phyloP scores from a whole-genome alignment of 129 eudicot species.

The Flaveria ramosissima region DNA sequence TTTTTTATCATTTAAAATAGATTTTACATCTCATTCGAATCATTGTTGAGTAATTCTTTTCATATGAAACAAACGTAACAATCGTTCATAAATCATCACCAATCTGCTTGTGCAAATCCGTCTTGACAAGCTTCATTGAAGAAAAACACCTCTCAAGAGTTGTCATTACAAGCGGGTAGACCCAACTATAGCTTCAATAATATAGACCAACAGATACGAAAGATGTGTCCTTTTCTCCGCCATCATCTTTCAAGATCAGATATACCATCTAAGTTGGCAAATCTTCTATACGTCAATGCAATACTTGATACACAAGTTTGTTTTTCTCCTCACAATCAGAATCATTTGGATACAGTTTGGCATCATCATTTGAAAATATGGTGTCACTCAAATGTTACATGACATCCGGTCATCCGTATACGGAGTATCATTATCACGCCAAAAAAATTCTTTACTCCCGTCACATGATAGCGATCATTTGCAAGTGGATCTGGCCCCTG shows the following conservation, averaged over 20 bases:
- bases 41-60: neutral
- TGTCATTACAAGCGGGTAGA: neutral
- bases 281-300: neutral
- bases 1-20: neutral
- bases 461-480: neutral
- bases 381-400: neutral
- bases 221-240: neutral
- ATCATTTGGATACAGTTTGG: neutral
- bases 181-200: neutral
- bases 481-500: neutral
- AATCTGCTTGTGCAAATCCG: neutral
- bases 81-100: neutral
- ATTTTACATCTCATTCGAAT: neutral
- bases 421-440: neutral
- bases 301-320: neutral
- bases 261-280: no score
- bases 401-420: no score
- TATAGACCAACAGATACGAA: neutral
- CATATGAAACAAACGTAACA: neutral
- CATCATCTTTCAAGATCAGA: no score
- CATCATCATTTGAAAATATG: neutral
- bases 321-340: neutral
- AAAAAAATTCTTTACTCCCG: neutral
- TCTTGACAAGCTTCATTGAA: neutral
- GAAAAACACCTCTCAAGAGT: neutral